Base-by-base conservation (phyloP, 2,329 filamentous ascomycete genomes). In the Ophiostoma piceae region DNA sequence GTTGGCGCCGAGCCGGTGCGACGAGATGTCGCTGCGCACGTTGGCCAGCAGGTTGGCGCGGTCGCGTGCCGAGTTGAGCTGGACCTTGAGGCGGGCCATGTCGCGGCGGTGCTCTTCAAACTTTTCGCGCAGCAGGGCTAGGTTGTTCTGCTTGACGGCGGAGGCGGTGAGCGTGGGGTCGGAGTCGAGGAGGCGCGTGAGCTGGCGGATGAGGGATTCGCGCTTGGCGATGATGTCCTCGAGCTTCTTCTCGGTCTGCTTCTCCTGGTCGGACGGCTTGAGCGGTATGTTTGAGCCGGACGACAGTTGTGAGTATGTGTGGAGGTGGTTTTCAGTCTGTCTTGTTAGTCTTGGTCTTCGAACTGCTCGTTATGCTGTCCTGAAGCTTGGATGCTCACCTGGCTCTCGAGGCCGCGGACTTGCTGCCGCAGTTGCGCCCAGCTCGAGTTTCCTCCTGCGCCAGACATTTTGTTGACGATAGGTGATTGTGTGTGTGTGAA, bases 341-440 rank as follows among this genome's bases (percentile, higher is more conserved):
- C 6, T 37, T 37, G 70, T 68, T 65, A 66, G 39, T 35, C 32
- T 8, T 35, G 19, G 14, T n/a, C n/a, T 8, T 29, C 9, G 9
- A 12, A 2, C 4, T 26, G 12, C 3, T 57, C 16, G 8, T 26
- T 57, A 29, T 29, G 9, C 39, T 9, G 51, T 9, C 9, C 51
- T 57, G 39, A 14, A 14, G 3, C 11, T 12, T 26, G n/a, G 64
- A 29, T 66, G 64, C 64, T 66, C 64, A 96, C 94, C 86, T 98
- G 94, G 72, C 90, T 92, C 80, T 99, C 95, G 73, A 97, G 84
- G 64, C 89, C 87, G 76, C 95, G 87, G 72, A 93, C 92, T 81
- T 98, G 94, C 79, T 97, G 93, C 76, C 95, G 91, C 75, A 98
- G 85, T 82, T 97, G 93, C 77, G 92, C 90, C 95, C 95, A 99